Evolutionary conservation across 1,284 basidiomycete genomes (phyloP), one percentile per base, ranked within the genome.

Genomic region (Abortiporus biennis): DNA sequence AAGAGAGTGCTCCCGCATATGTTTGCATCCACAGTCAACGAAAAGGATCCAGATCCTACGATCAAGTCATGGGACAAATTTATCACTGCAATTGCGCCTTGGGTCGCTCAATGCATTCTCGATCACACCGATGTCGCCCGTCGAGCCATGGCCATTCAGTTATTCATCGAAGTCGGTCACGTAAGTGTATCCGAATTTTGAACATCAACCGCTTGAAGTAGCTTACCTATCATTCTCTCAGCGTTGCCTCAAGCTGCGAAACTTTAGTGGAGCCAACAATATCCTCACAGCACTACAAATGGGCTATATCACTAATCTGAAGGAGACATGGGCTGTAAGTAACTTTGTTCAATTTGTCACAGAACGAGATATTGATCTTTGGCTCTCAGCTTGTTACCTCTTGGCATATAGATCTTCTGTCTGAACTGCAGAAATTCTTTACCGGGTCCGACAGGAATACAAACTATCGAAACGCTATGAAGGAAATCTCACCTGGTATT

Each of bases 1-100:
- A 50, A 21, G n/a, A 36, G 4, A 46, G 53, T 21, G 22, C 47
- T 6, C 56, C 56, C 2, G 48, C 49, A 29, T 49, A 55, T 8
- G 16, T 55, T 11, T 40, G 42, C 19, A 19, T 37, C 13, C 42
- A 46, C 29, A 23, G 23, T 16, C 35, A 42, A 20, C 21, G 24
- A 4, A 40, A 44, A 16, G 20, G 44, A 29, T 22, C 44, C 19
- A 23, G 25, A 31, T 24, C 27, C 34, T 22, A 27, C 22, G 17
- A 30, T 51, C 12, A 38, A 36, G 8, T 21, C 23, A 6, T 50
- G 48, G 48, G 27, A 33, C 16, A 9, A 24, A 25, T 54, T 51
- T 44, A 45, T 42, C 4, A 44, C 47, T 13, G 47, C 48, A 4
- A 16, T 54, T 11, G 19, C 38, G 19, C 33, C 48, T 6, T 50